Conservation (phyloP, 805 yeast species). For the Candida taoyuanica region DNA sequence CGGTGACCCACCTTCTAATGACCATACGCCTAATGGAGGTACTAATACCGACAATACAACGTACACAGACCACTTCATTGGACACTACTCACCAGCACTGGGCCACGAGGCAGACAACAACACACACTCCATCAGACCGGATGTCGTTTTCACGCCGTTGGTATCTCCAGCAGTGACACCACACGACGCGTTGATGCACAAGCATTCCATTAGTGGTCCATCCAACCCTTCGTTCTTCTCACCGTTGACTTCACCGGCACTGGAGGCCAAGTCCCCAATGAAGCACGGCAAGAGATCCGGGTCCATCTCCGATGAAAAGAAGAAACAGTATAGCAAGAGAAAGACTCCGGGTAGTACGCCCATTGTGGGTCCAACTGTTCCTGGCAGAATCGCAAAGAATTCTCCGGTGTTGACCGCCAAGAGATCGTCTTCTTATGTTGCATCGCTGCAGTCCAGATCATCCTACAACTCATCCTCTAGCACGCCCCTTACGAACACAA, state of each 20-base stretch:
- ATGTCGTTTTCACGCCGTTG: constrained; percentile 67
- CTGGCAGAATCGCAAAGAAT: constrained; percentile 30
- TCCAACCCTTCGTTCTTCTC: constrained; percentile 26
- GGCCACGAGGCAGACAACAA: constrained; percentile 5
- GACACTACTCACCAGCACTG: constrained; percentile 18
- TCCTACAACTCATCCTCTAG: neutral
- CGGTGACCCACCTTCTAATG: too few relatives aligned
- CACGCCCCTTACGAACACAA: constrained; percentile 2
- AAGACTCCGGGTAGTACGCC: constrained; percentile 39
- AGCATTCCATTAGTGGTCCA: constrained; percentile 7
- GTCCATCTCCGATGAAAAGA: constrained; percentile 16
- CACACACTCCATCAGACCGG: constrained; percentile 41
- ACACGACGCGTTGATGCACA: constrained; percentile 31
- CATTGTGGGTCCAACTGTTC: constrained; percentile 32
- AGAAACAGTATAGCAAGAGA: constrained; percentile 29
- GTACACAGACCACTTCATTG: constrained; percentile 3
- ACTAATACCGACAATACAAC: neutral
- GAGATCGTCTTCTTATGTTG: constrained; percentile 20
- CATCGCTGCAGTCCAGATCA: constrained; percentile 4
- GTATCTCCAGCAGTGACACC: constrained; percentile 76
- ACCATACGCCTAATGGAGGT: neutral
- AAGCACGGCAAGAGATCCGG: constrained; percentile 20
- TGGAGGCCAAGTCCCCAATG: constrained; percentile 39
- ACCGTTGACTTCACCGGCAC: constrained; percentile 67
- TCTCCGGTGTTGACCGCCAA: constrained; percentile 36